Conservation (phyloP, 2,329 filamentous ascomycete genomes). For the Tothia fuscella region DNA sequence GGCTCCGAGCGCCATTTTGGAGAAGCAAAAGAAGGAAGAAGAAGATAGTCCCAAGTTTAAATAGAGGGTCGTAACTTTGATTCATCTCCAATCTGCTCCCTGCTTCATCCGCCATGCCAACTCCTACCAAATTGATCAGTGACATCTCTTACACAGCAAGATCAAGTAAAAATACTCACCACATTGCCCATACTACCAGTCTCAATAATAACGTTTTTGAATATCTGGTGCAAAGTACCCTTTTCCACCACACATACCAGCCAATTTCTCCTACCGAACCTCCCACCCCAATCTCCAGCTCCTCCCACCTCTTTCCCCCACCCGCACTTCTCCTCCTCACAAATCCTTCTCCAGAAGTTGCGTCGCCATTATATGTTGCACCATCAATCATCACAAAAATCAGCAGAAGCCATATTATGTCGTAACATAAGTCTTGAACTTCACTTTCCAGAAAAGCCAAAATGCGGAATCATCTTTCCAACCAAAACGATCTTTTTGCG, state of each 20-base stretch:
- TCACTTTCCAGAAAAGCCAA: slow-evolving; percentile 43
- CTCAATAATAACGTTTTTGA: too few relatives aligned
- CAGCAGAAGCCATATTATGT: slow-evolving; percentile 41
- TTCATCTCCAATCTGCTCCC: too few relatives aligned
- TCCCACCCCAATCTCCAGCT: slow-evolving; percentile 42
- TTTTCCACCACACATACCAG: slow-evolving; percentile 42
- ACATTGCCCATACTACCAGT: too few relatives aligned
- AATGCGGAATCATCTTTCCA: slow-evolving; percentile 46
- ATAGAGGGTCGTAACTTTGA: too few relatives aligned
- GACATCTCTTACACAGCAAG: too few relatives aligned
- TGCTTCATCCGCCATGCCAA: too few relatives aligned
- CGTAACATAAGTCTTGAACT: slow-evolving; percentile 46
- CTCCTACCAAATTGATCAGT: too few relatives aligned
- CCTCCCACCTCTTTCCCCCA: slow-evolving; percentile 25
- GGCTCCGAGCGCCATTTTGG: slow-evolving; percentile 15
- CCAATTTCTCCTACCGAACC: slow-evolving; percentile 43
- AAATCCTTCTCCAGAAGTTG: slow-evolving; percentile 30
- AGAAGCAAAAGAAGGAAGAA: background rate
- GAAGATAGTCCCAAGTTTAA: too few relatives aligned
- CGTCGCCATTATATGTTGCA: slow-evolving; percentile 28
- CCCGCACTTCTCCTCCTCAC: slow-evolving; percentile 27
- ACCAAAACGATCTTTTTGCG: slow-evolving; percentile 43
- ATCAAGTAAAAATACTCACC: too few relatives aligned
- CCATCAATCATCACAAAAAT: slow-evolving; percentile 47
- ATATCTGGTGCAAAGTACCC: slow-evolving; percentile 42